These are phyloP conservation scores for Nicotiana obtusifolia DNA, from an alignment of 257 asterid genomes.

Conservation along the genomic window DNA sequence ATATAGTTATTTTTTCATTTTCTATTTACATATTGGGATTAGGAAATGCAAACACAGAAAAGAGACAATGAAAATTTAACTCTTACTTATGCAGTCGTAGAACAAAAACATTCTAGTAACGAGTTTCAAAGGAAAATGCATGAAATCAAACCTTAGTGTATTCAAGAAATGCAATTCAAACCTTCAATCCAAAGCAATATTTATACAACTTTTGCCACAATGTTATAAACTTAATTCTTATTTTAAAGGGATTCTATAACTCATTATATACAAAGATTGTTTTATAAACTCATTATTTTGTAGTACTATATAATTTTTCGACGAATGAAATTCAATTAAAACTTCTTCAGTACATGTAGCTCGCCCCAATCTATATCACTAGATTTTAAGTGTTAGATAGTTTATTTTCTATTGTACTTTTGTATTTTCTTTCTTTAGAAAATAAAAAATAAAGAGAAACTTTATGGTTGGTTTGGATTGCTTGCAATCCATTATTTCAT, in stretches of 20 bases:
- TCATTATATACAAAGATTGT: not conserved
- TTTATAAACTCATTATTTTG: not conserved
- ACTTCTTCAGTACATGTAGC: not conserved
- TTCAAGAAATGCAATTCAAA: not conserved
- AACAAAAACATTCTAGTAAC: no score
- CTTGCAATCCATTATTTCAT: conserved; percentile 15
- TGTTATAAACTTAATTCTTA: not conserved
- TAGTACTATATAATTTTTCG: no score
- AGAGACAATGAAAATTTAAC: not conserved
- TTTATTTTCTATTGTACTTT: not conserved
- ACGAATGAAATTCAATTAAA: not conserved
- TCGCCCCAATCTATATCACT: not conserved
- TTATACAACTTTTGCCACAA: not conserved
- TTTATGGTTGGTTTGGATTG: conserved; percentile 9
- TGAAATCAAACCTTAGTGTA: not conserved
- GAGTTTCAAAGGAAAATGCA: no score
- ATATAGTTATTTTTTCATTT: not conserved
- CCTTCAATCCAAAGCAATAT: not conserved
- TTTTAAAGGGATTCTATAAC: no score
- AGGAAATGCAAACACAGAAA: no score
- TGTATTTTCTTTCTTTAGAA: not conserved
- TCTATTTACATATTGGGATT: not conserved
- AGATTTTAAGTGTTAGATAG: not conserved
- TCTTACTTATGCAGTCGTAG: not conserved
- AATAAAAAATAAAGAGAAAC: not conserved